Conservation (phyloP, 2,329 filamentous ascomycete species). For the Paecilomyces sp. region DNA sequence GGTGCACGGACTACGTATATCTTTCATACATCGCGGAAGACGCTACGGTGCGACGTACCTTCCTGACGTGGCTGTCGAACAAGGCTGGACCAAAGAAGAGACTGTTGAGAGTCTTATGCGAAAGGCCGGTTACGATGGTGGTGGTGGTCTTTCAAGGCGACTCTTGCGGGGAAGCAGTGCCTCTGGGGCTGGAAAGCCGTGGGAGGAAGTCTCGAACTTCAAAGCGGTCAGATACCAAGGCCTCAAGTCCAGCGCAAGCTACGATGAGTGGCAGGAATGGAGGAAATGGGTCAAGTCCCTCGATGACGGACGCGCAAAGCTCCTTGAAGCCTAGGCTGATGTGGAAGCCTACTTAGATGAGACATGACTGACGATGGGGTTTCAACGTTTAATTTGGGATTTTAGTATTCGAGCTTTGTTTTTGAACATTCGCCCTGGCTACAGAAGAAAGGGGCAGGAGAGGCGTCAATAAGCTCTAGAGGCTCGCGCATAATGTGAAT, state of each 20-base stretch:
- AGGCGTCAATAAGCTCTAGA: background rate
- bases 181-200: conserved; percentile 37
- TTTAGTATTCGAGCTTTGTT: background rate
- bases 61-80: conserved; percentile 83
- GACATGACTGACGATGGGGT: background rate
- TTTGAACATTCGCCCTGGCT: background rate
- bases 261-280: conserved; percentile 72
- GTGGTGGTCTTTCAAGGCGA: conserved; percentile 29
- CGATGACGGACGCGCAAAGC: conserved; percentile 19
- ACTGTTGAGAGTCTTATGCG: conserved; percentile 82
- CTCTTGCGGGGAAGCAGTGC: conserved; percentile 28
- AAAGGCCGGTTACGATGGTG: conserved; percentile 85
- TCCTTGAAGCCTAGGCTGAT: conserved; percentile 7
- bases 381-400: background rate
- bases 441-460: background rate
- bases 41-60: conserved; percentile 84
- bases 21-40: conserved; percentile 66
- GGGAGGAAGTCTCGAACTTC: conserved; percentile 68
- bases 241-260: conserved; percentile 64
- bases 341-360: background rate
- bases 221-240: conserved; percentile 82
- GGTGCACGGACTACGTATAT: conserved; percentile 78
- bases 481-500: background rate
- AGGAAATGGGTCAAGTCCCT: conserved; percentile 56
- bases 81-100: conserved; percentile 93